Evolutionary conservation across 352 stramenopile species (phyloP).

Genomic region (Phytophthora tentaculata): DNA sequence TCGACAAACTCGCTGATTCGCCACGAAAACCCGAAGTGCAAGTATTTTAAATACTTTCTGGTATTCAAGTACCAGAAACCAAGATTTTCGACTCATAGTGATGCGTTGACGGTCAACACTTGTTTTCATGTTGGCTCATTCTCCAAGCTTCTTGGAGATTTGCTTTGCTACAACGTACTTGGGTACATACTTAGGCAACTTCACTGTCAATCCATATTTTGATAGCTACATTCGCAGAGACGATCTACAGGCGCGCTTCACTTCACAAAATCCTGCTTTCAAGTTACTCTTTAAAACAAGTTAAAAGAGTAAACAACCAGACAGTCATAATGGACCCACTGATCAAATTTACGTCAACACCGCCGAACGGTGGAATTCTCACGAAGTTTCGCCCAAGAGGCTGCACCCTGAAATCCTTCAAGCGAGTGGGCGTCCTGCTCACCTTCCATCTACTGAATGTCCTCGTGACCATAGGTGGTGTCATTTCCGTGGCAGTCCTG

Average conservation of each 20-base stretch:
- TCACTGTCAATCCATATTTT: constrained; percentile 16
- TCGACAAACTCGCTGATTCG: too few species aligned
- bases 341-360: constrained; percentile 1
- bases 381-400: constrained; percentile 1
- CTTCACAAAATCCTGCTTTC: constrained; percentile 6
- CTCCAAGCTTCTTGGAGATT: background rate
- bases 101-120: too few species aligned
- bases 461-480: constrained; percentile 10
- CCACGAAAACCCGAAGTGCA: too few species aligned
- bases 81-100: too few species aligned
- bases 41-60: too few species aligned
- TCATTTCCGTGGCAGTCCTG: constrained; percentile 11
- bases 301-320: background rate
- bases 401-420: constrained; percentile 3
- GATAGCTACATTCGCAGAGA: constrained; percentile 12
- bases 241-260: background rate
- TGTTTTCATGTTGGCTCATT: background rate
- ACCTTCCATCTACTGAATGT: constrained; percentile 26
- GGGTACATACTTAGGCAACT: background rate
- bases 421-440: constrained; percentile 13
- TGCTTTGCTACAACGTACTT: background rate
- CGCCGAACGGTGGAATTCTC: background rate
- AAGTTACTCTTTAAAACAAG: too few species aligned
- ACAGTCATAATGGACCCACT: constrained; percentile 1
- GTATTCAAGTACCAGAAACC: too few species aligned